Conservation (phyloP, 2,329 filamentous ascomycete species). For the Graphilbum ipis-grandicollis region DNA sequence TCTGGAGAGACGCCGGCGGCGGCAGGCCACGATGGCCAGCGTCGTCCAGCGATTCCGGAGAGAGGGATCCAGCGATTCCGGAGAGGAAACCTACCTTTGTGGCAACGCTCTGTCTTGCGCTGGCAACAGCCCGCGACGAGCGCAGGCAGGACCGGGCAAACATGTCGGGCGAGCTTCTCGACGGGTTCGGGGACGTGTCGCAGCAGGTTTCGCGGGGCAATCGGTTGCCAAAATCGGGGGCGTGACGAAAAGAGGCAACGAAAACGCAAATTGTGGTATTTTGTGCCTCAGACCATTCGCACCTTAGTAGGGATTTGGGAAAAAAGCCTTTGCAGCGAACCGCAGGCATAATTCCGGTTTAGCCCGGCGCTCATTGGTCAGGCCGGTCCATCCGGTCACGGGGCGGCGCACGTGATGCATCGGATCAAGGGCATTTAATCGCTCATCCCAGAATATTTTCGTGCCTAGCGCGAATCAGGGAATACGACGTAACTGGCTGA, state of each 20-base stretch:
- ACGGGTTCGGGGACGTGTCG: conserved; percentile 18
- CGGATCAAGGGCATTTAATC: conserved; percentile 8
- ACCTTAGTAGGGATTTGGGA: conserved; percentile 3
- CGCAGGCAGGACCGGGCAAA: conserved; percentile 85
- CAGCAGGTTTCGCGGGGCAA: conserved; percentile 18
- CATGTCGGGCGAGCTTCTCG: conserved; percentile 49
- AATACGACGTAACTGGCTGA: too few relatives aligned
- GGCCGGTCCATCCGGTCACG: conserved; percentile 6
- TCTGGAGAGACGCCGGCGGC: too few relatives aligned
- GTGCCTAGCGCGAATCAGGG: not conserved
- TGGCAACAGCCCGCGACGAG: conserved; percentile 70
- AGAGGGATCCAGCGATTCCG: too few relatives aligned
- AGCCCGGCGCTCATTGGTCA: conserved; percentile 12
- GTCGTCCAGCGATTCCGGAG: too few relatives aligned
- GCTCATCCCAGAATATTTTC: conserved; percentile 4
- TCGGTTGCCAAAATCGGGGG: conserved; percentile 19
- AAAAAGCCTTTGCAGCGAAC: conserved; percentile 2
- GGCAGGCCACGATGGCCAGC: too few relatives aligned
- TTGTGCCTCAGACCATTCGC: conserved; percentile 10
- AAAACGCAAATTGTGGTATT: not conserved
- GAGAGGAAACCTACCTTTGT: conserved; percentile 40
- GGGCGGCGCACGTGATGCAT: conserved; percentile 4
- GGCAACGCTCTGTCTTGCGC: conserved; percentile 55
- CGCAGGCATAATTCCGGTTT: conserved; percentile 10
- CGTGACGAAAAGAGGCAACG: conserved; percentile 7